Conservation (phyloP, 2,329 filamentous ascomycete species). For the Myriosclerotinia duriaeana region DNA sequence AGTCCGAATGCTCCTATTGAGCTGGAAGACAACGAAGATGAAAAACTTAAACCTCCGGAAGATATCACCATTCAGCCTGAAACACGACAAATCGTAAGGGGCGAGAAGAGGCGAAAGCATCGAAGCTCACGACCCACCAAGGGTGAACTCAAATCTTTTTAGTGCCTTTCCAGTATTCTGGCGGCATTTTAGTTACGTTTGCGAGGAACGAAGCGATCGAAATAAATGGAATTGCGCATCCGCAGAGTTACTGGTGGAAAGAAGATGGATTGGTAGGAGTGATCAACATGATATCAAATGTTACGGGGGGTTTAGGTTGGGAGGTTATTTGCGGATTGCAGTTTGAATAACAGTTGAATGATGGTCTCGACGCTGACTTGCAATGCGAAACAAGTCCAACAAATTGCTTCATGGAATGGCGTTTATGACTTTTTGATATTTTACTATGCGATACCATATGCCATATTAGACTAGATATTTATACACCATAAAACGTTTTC, state of each 20-base stretch:
- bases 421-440: background rate
- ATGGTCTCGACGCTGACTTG: background rate
- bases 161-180: background rate
- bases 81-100: conserved; percentile 17
- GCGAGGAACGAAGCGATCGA: background rate
- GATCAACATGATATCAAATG: conserved; percentile 8
- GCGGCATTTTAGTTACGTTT: background rate
- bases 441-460: background rate
- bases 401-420: background rate
- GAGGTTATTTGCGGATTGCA: background rate
- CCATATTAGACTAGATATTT: background rate
- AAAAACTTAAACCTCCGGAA: conserved; percentile 16
- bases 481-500: background rate
- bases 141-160: background rate
- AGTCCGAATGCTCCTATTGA: conserved; percentile 9
- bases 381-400: background rate
- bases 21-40: conserved; percentile 13
- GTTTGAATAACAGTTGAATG: background rate
- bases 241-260: background rate
- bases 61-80: conserved; percentile 20
- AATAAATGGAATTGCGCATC: no score
- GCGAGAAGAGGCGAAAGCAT: conserved; percentile 18
- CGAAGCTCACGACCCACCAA: conserved; percentile 15
- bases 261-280: background rate
- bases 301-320: background rate